phyloP scores from a whole-genome alignment of 2,329 filamentous ascomycete genomes.

The Triangularia setosa region DNA sequence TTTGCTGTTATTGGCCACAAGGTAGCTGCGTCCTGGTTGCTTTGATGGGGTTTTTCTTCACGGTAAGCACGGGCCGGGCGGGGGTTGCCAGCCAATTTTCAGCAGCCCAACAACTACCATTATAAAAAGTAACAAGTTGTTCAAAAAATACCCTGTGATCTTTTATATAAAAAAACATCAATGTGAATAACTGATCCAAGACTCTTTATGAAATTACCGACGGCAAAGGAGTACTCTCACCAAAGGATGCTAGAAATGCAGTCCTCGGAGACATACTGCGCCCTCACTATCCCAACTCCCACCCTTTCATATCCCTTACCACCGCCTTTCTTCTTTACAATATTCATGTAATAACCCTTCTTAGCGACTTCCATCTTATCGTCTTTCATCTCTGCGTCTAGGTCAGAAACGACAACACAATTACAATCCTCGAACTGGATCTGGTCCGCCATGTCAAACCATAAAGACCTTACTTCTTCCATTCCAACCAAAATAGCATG shows the following conservation, averaged over 20 bases:
- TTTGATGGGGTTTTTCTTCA: neutral
- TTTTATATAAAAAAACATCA: too few relatives aligned
- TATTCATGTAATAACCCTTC: neutral
- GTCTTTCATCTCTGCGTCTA: too few relatives aligned
- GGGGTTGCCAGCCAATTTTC: neutral
- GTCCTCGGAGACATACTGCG: conserved; percentile 8
- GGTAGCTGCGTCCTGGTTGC: neutral
- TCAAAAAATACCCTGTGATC: too few relatives aligned
- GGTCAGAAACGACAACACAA: neutral
- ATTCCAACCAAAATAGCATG: conserved; percentile 5
- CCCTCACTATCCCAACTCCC: conserved; percentile 10
- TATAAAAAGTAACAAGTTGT: too few relatives aligned
- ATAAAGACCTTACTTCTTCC: conserved; percentile 11
- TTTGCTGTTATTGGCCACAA: neutral
- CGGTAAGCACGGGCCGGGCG: neutral
- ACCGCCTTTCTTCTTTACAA: conserved; percentile 3
- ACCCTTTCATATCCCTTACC: conserved; percentile 11
- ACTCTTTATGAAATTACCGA: too few relatives aligned
- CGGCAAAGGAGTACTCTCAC: too few relatives aligned
- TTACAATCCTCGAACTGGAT: conserved; percentile 3
- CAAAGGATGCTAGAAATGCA: neutral
- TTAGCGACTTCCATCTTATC: too few relatives aligned
- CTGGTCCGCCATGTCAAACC: conserved; percentile 10
- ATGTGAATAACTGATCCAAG: too few relatives aligned
- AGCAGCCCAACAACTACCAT: neutral